phyloP scores from a whole-genome alignment of 2,329 filamentous ascomycete genomes.

The Cyphellophora europaea region DNA sequence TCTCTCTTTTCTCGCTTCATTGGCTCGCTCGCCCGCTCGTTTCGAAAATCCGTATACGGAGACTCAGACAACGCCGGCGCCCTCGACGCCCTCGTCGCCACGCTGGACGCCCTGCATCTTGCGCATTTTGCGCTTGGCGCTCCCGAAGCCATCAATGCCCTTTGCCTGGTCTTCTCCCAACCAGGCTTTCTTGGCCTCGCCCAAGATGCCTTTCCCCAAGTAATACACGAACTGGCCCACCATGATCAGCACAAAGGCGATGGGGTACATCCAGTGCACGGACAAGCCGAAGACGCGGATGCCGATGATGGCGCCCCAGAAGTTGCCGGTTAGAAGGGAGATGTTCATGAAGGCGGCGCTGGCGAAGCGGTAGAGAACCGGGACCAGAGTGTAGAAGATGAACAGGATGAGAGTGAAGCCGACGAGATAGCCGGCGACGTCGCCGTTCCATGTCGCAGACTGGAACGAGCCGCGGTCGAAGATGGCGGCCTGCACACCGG shows the following conservation, averaged over 20 bases:
- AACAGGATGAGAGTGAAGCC: slow-evolving; percentile 79
- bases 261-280: slow-evolving; percentile 87
- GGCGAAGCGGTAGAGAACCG: slow-evolving; percentile 79
- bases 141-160: slow-evolving; percentile 72
- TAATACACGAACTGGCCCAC: slow-evolving; percentile 82
- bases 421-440: slow-evolving; percentile 71
- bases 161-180: slow-evolving; percentile 75
- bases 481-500: slow-evolving; percentile 80
- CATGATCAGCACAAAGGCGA: slow-evolving; percentile 90
- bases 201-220: slow-evolving; percentile 68
- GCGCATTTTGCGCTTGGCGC: slow-evolving; percentile 65
- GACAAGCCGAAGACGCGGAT: slow-evolving; percentile 70
- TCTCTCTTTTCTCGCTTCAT: too few species aligned
- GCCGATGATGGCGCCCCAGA: slow-evolving; percentile 94
- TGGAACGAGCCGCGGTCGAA: slow-evolving; percentile 74
- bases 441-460: slow-evolving; percentile 53
- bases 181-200: slow-evolving; percentile 93
- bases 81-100: slow-evolving; percentile 14
- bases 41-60: too few species aligned
- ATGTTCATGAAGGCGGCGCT: slow-evolving; percentile 96
- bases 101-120: slow-evolving; percentile 10
- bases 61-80: slow-evolving; percentile 14
- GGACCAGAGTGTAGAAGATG: slow-evolving; percentile 81
- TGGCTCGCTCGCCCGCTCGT: too few species aligned
- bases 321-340: slow-evolving; percentile 84